These are phyloP conservation scores for Austroboletus eburneus DNA, from an alignment of 768 basidiomycete species.

Conservation along the genomic window DNA sequence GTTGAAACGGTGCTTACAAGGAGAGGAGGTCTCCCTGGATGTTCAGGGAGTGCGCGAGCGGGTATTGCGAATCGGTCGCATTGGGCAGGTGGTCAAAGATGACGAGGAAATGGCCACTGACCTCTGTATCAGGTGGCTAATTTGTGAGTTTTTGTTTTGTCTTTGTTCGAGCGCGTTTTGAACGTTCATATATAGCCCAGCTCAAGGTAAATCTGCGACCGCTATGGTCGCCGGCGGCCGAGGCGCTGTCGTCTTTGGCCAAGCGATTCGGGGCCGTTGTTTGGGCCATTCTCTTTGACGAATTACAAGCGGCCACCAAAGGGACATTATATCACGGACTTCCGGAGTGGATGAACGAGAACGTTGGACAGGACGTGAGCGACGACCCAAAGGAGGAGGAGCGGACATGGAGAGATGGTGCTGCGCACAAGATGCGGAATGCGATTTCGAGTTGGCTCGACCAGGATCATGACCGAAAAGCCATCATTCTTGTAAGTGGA, in stretches of 20 bases:
- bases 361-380: constrained; percentile 16
- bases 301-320: constrained; percentile 42
- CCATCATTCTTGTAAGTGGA: constrained; percentile 34
- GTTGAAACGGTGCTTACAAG: constrained; percentile 64
- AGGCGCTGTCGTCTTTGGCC: constrained; percentile 53
- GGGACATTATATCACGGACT: not conserved
- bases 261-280: constrained; percentile 61
- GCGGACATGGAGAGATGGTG: constrained; percentile 72
- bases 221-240: constrained; percentile 78
- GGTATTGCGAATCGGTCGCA: constrained; percentile 68
- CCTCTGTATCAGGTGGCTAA: constrained; percentile 66
- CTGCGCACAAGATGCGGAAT: constrained; percentile 55
- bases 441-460: constrained; percentile 48
- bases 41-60: constrained; percentile 81
- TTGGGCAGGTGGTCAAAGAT: constrained; percentile 57
- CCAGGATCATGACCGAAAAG: constrained; percentile 23
- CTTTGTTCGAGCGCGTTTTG: not conserved
- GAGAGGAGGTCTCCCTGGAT: constrained; percentile 78
- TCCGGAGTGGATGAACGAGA: constrained; percentile 27
- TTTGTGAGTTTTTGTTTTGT: constrained; percentile 43
- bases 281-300: constrained; percentile 67
- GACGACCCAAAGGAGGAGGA: constrained; percentile 58
- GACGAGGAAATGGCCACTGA: constrained; percentile 54
- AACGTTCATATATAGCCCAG: constrained; percentile 51
- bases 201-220: constrained; percentile 92